Evolutionary conservation across 768 basidiomycete species (phyloP).

Genomic region (Trametes cubensis): DNA sequence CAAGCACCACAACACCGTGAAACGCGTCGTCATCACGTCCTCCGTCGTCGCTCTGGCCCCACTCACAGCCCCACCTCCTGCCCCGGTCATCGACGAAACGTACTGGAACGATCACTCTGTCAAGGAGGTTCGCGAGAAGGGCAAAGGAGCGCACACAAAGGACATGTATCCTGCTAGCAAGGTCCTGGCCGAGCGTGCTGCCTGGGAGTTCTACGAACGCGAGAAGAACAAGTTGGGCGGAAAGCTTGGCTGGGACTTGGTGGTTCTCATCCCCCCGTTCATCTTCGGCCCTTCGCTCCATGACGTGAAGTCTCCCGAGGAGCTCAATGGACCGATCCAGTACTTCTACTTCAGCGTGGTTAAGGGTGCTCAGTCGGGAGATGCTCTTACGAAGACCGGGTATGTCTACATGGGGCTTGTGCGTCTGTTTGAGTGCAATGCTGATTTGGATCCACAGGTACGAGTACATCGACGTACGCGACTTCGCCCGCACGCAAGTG

Average conservation of each 20-base stretch:
- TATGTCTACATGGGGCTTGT: background rate
- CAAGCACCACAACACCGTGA: conserved; percentile 51
- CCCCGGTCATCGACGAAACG: conserved; percentile 44
- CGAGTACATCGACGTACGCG: conserved; percentile 51
- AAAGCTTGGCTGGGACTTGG: conserved; percentile 37
- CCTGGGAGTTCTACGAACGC: conserved; percentile 22
- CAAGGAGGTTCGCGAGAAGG: conserved; percentile 53
- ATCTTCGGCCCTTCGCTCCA: conserved; percentile 46
- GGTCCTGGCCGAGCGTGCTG: conserved; percentile 55
- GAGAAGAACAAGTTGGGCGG: conserved; percentile 23
- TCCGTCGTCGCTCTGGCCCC: conserved; percentile 53
- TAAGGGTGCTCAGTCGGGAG: conserved; percentile 7
- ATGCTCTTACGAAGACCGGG: background rate
- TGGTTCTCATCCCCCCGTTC: conserved; percentile 40
- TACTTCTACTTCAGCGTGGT: conserved; percentile 40
- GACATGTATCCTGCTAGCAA: conserved; percentile 63
- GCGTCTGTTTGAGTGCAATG: background rate
- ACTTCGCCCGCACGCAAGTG: conserved; percentile 56
- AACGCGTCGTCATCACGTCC: conserved; percentile 71
- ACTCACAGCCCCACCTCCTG: background rate
- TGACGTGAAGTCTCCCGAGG: conserved; percentile 36
- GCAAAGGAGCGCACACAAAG: conserved; percentile 41
- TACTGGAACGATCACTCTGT: conserved; percentile 63
- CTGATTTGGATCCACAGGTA: background rate
- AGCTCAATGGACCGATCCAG: conserved; percentile 36